phyloP scores from a whole-genome alignment of 176 grass and related monocot genomes.

The Areca catechu region DNA sequence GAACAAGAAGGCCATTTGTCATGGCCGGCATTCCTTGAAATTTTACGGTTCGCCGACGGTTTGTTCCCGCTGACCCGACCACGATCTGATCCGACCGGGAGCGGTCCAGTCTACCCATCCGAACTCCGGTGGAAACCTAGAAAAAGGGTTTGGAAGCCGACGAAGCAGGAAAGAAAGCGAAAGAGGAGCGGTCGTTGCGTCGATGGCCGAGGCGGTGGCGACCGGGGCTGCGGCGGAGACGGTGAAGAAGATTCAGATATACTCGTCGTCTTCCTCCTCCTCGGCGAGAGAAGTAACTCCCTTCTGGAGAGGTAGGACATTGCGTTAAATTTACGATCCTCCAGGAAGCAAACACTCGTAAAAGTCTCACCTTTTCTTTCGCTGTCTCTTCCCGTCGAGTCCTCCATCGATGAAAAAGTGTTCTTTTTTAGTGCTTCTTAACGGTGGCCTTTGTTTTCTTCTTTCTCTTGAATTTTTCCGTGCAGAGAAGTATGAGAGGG shows the following conservation, averaged over 20 bases:
- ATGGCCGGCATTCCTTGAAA: too few species aligned
- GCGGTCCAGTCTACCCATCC: background rate
- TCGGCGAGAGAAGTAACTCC: constrained; percentile 76
- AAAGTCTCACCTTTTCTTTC: background rate
- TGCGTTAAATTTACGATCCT: background rate
- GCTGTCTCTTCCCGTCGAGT: background rate
- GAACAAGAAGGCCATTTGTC: too few species aligned
- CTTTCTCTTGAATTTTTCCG: background rate
- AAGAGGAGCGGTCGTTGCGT: background rate
- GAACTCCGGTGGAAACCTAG: too few species aligned
- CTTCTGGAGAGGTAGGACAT: constrained; percentile 75
- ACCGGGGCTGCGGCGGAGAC: constrained; percentile 25
- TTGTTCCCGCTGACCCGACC: too few species aligned
- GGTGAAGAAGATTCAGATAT: constrained; percentile 28
- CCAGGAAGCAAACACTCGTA: background rate
- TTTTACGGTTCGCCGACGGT: too few species aligned
- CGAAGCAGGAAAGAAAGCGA: background rate
- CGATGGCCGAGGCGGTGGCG: constrained; percentile 11
- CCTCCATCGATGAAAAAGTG: background rate
- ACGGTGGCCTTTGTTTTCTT: background rate
- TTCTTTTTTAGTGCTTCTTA: background rate
- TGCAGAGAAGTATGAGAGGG: constrained; percentile 89
- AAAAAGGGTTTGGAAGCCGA: too few species aligned
- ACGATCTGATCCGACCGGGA: background rate
- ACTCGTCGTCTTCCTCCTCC: constrained; percentile 29